phyloP scores from a whole-genome alignment of 257 asterid species.

The Petunia secreta region DNA sequence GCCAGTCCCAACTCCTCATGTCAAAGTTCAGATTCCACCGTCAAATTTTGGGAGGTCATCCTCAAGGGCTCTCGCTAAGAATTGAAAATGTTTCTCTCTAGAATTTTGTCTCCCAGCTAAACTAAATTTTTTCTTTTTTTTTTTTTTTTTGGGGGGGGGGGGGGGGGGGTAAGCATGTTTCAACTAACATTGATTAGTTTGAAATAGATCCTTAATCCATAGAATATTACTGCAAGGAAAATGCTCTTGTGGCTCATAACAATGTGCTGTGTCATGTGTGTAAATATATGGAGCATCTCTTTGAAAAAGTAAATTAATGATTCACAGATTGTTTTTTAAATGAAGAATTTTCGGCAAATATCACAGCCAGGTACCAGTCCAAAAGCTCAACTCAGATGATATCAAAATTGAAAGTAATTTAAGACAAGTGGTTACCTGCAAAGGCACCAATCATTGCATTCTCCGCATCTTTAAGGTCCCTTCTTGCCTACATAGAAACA shows the following conservation, averaged over 20 bases:
- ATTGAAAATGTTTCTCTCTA: too few species aligned
- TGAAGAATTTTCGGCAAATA: background rate
- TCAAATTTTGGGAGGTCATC: too few species aligned
- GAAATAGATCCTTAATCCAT: background rate
- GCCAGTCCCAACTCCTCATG: too few species aligned
- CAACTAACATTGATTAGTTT: conserved; percentile 1
- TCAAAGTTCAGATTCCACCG: too few species aligned
- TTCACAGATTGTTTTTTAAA: background rate
- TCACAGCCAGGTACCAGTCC: background rate
- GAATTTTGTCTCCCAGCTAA: too few species aligned
- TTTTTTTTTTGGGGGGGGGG: background rate
- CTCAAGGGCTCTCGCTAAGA: too few species aligned
- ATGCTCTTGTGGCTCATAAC: conserved; percentile 11
- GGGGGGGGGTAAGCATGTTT: background rate
- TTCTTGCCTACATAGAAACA: conserved; percentile 52
- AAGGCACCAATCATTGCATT: conserved; percentile 73
- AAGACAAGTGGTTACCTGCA: conserved; percentile 51
- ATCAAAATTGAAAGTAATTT: background rate
- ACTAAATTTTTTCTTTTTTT: background rate
- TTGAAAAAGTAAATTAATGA: background rate
- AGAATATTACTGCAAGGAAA: background rate
- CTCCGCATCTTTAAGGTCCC: conserved; percentile 67
- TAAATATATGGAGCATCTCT: background rate
- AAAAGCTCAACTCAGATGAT: background rate
- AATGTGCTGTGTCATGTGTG: conserved; percentile 1